phyloP scores from a whole-genome alignment of 208 protist species.

The Leishmania gerbilli region DNA sequence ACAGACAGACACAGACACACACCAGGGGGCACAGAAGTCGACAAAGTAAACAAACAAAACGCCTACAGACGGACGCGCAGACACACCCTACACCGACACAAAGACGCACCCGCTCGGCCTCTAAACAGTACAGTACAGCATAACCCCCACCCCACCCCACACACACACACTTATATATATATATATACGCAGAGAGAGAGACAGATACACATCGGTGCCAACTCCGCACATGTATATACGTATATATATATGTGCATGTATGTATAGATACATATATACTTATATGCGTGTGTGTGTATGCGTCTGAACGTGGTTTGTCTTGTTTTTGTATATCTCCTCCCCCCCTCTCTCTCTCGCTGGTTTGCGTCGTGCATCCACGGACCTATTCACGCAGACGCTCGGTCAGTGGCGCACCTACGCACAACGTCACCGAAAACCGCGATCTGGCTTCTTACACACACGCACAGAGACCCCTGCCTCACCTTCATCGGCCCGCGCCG shows the following conservation, averaged over 20 bases:
- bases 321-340: too few relatives aligned
- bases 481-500: background rate
- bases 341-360: background rate
- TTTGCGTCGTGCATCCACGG: background rate
- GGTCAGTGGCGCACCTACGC: background rate
- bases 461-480: background rate
- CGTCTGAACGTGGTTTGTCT: background rate
- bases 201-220: too few relatives aligned
- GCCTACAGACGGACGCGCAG: too few relatives aligned
- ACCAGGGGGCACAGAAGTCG: too few relatives aligned
- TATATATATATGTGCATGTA: too few relatives aligned
- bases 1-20: too few relatives aligned
- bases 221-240: too few relatives aligned
- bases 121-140: too few relatives aligned
- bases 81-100: too few relatives aligned
- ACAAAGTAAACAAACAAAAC: too few relatives aligned
- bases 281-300: background rate
- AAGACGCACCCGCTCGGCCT: too few relatives aligned
- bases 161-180: background rate
- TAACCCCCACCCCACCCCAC: background rate
- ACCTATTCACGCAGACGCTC: background rate
- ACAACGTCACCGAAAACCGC: background rate
- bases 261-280: background rate
- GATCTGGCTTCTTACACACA: background rate
- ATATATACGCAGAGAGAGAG: too few relatives aligned